Percentiles rank a stretch among this genome's conserved stretches.
Evolutionary conservation across 2,329 filamentous ascomycete genomes (phyloP).

Genomic region (Trichocomaceae sp.): DNA sequence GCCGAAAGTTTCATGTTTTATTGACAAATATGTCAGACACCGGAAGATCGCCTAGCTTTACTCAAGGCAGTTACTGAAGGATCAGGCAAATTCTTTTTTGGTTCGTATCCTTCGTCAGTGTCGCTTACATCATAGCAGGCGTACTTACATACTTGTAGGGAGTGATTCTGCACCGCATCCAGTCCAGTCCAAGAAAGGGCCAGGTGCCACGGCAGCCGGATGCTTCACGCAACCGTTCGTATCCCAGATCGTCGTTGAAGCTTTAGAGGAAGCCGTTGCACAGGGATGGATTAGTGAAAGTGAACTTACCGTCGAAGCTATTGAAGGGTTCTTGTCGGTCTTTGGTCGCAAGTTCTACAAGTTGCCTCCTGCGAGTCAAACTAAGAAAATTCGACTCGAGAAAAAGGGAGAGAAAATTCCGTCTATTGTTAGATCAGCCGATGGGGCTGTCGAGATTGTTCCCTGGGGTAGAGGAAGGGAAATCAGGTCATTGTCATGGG

Average conservation of each 20-base stretch:
- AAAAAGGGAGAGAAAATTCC: conserved; percentile 51
- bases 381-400: conserved; percentile 50
- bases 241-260: conserved; percentile 53
- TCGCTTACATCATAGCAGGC: background rate
- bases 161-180: conserved; percentile 67
- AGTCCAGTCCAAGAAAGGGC: conserved; percentile 49
- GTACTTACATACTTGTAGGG: conserved; percentile 17
- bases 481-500: conserved; percentile 37
- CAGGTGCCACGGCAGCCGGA: conserved; percentile 48
- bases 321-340: conserved; percentile 53
- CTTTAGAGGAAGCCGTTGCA: conserved; percentile 50
- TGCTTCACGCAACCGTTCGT: conserved; percentile 58
- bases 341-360: conserved; percentile 55
- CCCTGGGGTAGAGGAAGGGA: conserved; percentile 58
- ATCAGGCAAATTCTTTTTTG: conserved; percentile 60
- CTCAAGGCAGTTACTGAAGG: conserved; percentile 54
- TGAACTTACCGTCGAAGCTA: conserved; percentile 48
- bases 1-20: background rate
- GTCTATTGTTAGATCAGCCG: conserved; percentile 49
- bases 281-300: conserved; percentile 48
- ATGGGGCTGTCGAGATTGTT: conserved; percentile 53
- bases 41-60: conserved; percentile 65
- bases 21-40: conserved; percentile 36
- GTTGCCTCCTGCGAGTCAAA: conserved; percentile 39
- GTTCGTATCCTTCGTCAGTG: conserved; percentile 19